phyloP scores from a whole-genome alignment of 345 rosid genomes.

The Moricandia arvensis region DNA sequence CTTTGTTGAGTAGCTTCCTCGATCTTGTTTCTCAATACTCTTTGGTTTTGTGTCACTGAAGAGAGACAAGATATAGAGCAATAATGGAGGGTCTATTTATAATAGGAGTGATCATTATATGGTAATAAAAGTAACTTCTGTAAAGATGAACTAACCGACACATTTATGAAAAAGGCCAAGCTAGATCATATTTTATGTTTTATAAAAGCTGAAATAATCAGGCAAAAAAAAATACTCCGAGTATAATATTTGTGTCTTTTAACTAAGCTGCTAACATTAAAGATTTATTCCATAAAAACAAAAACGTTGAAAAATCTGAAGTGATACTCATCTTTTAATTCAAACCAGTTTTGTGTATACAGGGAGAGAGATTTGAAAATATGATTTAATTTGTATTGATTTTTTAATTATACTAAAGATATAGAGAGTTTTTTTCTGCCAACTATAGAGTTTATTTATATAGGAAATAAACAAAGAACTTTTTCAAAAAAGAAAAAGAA shows the following conservation, averaged over 20 bases:
- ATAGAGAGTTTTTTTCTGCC: background rate
- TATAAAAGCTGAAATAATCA: background rate
- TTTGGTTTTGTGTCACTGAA: constrained; percentile 23
- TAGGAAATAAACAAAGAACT: background rate
- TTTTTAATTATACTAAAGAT: background rate
- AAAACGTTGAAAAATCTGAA: background rate
- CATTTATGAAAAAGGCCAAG: background rate
- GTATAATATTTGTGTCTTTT: background rate
- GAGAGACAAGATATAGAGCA: constrained; percentile 22
- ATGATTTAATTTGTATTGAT: background rate
- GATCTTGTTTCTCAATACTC: constrained; percentile 20
- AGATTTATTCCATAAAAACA: background rate
- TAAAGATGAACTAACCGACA: background rate
- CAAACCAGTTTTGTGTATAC: background rate
- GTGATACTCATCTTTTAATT: background rate
- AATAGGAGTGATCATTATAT: background rate
- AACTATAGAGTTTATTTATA: background rate
- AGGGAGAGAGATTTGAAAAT: background rate
- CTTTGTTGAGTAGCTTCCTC: constrained; percentile 11
- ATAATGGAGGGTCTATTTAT: constrained; percentile 26
- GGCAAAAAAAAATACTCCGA: background rate
- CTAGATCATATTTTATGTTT: background rate
- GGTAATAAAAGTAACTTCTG: background rate
- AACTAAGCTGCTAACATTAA: background rate
- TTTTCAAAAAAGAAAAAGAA: background rate